These are phyloP conservation scores for Teunomyces atbi DNA, from an alignment of 805 yeast species.

Conservation along the genomic window DNA sequence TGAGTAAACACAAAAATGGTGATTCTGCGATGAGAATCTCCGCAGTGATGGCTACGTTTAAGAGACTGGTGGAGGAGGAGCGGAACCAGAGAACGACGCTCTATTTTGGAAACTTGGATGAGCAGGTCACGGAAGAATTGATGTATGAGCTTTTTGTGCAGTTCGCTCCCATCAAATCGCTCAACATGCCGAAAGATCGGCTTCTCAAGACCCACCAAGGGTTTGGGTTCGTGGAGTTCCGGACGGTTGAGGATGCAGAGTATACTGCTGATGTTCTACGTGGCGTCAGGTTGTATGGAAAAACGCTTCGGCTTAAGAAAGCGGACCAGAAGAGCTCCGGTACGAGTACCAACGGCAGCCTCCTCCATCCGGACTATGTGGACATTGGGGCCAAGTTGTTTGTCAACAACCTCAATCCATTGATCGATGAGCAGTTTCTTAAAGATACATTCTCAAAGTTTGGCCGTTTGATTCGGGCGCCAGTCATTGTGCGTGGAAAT, in stretches of 20 bases:
- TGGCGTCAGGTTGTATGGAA: slow-evolving; percentile 62
- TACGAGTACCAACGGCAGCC: slow-evolving; percentile 11
- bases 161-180: slow-evolving; percentile 70
- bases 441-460: slow-evolving; percentile 61
- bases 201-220: slow-evolving; percentile 74
- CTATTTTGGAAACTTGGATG: slow-evolving; percentile 81
- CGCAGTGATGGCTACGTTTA: not conserved
- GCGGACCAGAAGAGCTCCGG: slow-evolving; percentile 30
- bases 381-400: slow-evolving; percentile 55
- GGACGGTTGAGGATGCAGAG: slow-evolving; percentile 57
- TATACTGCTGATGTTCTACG: slow-evolving; percentile 62
- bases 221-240: slow-evolving; percentile 81
- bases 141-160: slow-evolving; percentile 83
- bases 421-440: slow-evolving; percentile 61
- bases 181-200: slow-evolving; percentile 79
- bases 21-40: not conserved
- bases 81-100: slow-evolving; percentile 63
- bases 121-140: slow-evolving; percentile 65
- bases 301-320: slow-evolving; percentile 56
- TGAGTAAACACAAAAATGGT: not conserved
- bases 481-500: slow-evolving; percentile 48
- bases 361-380: slow-evolving; percentile 10
- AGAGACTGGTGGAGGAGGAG: slow-evolving; percentile 41
- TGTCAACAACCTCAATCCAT: slow-evolving; percentile 61
- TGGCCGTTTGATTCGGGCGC: slow-evolving; percentile 57